Evolutionary conservation across 345 rosid genomes (phyloP).

Genomic region (Draba incana): DNA sequence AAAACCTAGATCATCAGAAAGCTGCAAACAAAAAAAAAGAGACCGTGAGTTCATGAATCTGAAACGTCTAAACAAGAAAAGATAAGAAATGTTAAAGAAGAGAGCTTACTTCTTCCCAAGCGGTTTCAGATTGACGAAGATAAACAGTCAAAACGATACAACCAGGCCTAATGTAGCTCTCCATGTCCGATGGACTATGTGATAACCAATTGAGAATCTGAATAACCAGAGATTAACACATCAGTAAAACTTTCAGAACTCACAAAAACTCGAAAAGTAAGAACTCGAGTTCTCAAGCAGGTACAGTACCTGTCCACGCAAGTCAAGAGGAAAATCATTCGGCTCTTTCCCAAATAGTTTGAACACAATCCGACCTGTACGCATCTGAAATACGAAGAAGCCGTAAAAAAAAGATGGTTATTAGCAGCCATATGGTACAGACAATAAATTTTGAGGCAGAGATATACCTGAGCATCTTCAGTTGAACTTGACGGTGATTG

Average conservation of each 20-base stretch:
- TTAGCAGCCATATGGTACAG: conserved; percentile 20
- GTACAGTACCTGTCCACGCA: conserved; percentile 78
- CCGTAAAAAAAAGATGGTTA: conserved; percentile 5
- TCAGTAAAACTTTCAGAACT: conserved; percentile 29
- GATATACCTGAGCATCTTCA: conserved; percentile 86
- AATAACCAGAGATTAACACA: conserved; percentile 37
- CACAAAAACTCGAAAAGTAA: conserved; percentile 19
- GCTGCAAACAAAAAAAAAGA: conserved; percentile 47
- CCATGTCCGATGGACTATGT: conserved; percentile 96
- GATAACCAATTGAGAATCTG: conserved; percentile 97
- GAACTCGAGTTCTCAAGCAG: conserved; percentile 18
- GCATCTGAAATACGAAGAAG: conserved; percentile 75
- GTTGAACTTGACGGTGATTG: conserved; percentile 95
- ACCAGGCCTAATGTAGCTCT: conserved; percentile 99
- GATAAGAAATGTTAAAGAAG: conserved; percentile 10
- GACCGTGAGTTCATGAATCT: conserved; percentile 31
- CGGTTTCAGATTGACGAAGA: conserved; percentile 82
- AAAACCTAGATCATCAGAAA: conserved; percentile 68
- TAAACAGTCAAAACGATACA: conserved; percentile 83
- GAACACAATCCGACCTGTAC: conserved; percentile 89
- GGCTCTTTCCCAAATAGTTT: conserved; percentile 98
- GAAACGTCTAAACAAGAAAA: conserved; percentile 4
- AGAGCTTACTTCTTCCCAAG: conserved; percentile 87
- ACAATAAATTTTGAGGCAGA: conserved; percentile 11
- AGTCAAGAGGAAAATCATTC: conserved; percentile 79